Evolutionary conservation across 2,329 filamentous ascomycete species (phyloP).

Genomic region (Tolypocladium capitatum): DNA sequence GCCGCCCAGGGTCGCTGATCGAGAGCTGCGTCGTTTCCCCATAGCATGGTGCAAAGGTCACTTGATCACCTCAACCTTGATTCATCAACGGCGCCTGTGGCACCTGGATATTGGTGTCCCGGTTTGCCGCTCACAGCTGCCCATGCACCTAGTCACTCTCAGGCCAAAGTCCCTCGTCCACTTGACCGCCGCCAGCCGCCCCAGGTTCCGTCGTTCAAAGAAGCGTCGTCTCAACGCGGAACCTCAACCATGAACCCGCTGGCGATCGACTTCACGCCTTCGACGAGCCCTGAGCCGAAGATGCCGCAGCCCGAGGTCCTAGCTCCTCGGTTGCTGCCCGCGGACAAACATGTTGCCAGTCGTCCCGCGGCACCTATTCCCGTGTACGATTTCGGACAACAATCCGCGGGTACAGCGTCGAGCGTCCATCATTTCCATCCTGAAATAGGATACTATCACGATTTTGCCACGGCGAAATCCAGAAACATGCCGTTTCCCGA

Average conservation of each 20-base stretch:
- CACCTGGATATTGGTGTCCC: not conserved
- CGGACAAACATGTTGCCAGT: not conserved
- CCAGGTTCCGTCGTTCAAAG: not conserved
- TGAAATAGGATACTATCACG: not conserved
- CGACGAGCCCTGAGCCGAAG: not conserved
- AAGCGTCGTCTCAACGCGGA: not conserved
- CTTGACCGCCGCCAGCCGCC: not conserved
- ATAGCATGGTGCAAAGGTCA: not conserved
- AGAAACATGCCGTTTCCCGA: not conserved
- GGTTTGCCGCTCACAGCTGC: not conserved
- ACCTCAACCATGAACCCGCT: slow-evolving; percentile 14
- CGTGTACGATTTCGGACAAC: not conserved
- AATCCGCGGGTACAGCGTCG: not conserved
- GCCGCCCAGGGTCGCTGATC: not conserved
- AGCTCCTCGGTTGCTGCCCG: not conserved
- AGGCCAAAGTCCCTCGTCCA: not conserved
- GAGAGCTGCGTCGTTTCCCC: not conserved
- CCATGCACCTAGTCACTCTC: not conserved
- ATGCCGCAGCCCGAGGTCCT: not conserved
- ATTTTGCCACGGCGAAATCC: not conserved
- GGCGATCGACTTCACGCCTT: slow-evolving; percentile 14
- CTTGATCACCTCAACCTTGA: not conserved
- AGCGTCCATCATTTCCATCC: not conserved
- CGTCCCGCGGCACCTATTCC: not conserved
- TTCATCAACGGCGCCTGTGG: not conserved